Conservation (phyloP, 805 yeast species). For the Grigorovia transvaalensis region DNA sequence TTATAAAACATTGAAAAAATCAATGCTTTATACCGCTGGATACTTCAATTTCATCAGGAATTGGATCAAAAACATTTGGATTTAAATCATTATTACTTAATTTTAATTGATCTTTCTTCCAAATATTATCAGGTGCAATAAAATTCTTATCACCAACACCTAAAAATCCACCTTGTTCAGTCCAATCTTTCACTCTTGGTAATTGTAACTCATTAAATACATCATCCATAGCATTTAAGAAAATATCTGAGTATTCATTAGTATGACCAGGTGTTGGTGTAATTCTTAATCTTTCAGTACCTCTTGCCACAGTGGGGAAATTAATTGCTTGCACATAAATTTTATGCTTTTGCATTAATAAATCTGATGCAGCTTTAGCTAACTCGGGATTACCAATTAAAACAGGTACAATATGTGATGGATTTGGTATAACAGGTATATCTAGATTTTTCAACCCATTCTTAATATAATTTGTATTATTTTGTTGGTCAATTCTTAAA, state of each 20-base stretch:
- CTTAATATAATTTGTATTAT: conserved; percentile 78
- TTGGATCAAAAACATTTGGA: conserved; percentile 55
- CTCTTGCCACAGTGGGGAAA: conserved; percentile 95
- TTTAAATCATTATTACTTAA: conserved; percentile 56
- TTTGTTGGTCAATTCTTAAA: conserved; percentile 78
- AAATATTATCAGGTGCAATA: conserved; percentile 50
- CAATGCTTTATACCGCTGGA: conserved; percentile 44
- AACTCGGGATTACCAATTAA: conserved; percentile 88
- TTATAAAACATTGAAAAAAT: neutral
- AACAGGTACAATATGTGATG: conserved; percentile 94
- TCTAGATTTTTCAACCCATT: conserved; percentile 55
- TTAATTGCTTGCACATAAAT: conserved; percentile 97
- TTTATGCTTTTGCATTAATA: conserved; percentile 69
- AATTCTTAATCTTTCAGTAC: conserved; percentile 89
- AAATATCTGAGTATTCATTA: conserved; percentile 59
- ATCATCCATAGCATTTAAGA: conserved; percentile 68
- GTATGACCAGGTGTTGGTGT: conserved; percentile 99
- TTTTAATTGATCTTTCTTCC: conserved; percentile 76
- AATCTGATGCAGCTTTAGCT: conserved; percentile 86
- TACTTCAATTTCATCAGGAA: conserved; percentile 52
- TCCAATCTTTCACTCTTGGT: conserved; percentile 73
- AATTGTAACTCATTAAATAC: conserved; percentile 68
- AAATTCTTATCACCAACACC: conserved; percentile 64
- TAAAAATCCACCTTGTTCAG: conserved; percentile 71
- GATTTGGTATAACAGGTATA: conserved; percentile 94